Percentiles rank a stretch among this genome's conserved stretches.
These are phyloP conservation scores for Pelagophyceae sp. DNA, from an alignment of 352 stramenopile genomes.

Conservation along the genomic window DNA sequence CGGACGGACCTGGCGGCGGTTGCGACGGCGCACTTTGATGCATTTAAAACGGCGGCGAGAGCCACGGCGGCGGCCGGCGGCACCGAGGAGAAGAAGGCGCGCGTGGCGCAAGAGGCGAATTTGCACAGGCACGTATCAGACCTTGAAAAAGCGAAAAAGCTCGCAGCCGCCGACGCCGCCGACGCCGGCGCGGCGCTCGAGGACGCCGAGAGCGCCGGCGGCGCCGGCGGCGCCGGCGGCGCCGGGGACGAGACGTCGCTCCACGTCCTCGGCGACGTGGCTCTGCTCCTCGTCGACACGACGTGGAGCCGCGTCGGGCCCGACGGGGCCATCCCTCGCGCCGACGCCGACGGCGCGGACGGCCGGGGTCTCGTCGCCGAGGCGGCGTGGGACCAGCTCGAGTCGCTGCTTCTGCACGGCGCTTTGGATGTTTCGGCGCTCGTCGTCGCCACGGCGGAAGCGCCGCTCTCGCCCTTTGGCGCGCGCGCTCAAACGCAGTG, in stretches of 20 bases:
- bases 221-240: constrained; percentile 35
- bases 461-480: neutral
- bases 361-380: neutral
- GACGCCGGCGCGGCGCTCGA: neutral
- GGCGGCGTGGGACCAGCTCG: constrained; percentile 18
- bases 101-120: neutral
- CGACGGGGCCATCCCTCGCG: constrained; percentile 45
- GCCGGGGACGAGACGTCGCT: constrained; percentile 54
- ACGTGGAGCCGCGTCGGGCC: constrained; percentile 48
- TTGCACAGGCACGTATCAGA: neutral
- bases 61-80: no score
- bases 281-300: constrained; percentile 55
- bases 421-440: neutral
- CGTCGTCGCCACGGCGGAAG: neutral
- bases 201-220: neutral
- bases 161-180: no score
- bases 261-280: constrained; percentile 40
- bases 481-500: neutral
- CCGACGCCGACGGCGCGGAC: neutral
- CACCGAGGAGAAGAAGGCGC: constrained; percentile 38
- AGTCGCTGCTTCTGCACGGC: neutral
- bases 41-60: no score
- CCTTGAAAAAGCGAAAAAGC: no score
- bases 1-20: neutral
- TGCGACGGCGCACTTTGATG: no score